These are phyloP conservation scores for Pleoardoris graminearum DNA, from an alignment of 2,329 filamentous ascomycete species.

Conservation along the genomic window DNA sequence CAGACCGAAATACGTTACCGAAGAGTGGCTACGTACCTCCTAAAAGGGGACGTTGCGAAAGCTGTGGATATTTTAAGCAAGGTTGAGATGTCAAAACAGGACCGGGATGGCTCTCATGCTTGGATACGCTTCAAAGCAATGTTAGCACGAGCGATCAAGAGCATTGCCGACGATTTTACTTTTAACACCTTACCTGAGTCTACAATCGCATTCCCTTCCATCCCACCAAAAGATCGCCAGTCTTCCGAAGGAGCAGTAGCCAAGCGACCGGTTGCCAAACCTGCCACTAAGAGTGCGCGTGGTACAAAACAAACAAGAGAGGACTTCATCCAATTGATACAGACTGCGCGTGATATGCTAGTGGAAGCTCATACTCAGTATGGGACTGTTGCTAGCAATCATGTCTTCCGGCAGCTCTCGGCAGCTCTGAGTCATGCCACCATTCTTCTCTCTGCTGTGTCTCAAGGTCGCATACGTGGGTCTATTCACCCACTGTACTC, in stretches of 20 bases:
- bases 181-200: slow-evolving; percentile 92
- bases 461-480: slow-evolving; percentile 30
- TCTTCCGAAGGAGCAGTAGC: slow-evolving; percentile 24
- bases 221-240: slow-evolving; percentile 46
- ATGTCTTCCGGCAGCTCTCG: slow-evolving; percentile 58
- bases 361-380: slow-evolving; percentile 62
- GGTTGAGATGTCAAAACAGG: slow-evolving; percentile 30
- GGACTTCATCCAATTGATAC: slow-evolving; percentile 62
- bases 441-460: slow-evolving; percentile 46
- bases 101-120: slow-evolving; percentile 54
- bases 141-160: slow-evolving; percentile 68
- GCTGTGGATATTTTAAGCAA: slow-evolving; percentile 33
- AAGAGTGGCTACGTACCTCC: slow-evolving; percentile 51
- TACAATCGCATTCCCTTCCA: slow-evolving; percentile 81
- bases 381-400: slow-evolving; percentile 59
- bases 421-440: slow-evolving; percentile 43
- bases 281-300: slow-evolving; percentile 21
- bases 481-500: slow-evolving; percentile 46
- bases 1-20: slow-evolving; percentile 56
- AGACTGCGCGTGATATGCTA: slow-evolving; percentile 67
- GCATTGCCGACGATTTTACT: slow-evolving; percentile 77
- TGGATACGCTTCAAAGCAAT: slow-evolving; percentile 70
- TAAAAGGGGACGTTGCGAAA: slow-evolving; percentile 36
- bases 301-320: slow-evolving; percentile 32
- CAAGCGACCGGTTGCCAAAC: slow-evolving; percentile 20